A percentile compares a stretch with the other conserved stretches of the same genome.
Conservation (phyloP, 495 filamentous ascomycete genomes). For the Penicillium goetzii region DNA sequence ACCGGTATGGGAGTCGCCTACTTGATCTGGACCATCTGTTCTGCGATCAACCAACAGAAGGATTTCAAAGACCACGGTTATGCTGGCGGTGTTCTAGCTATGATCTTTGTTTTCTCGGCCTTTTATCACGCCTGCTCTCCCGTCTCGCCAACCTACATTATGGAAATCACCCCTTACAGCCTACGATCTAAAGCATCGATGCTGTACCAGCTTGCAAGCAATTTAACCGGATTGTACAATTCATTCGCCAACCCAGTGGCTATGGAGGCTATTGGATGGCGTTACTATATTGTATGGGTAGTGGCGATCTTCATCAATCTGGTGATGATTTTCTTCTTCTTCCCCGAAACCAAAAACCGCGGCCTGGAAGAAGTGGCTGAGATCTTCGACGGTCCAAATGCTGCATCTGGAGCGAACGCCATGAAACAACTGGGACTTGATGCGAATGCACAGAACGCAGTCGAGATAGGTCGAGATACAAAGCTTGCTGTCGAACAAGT, state of each 20-base stretch:
- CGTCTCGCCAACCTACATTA: slow-evolving; percentile 63
- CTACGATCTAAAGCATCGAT: slow-evolving; percentile 72
- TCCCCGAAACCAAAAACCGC: slow-evolving; percentile 65
- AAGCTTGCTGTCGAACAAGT: slow-evolving; percentile 15
- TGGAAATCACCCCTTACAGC: slow-evolving; percentile 69
- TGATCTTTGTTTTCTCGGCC: slow-evolving; percentile 45
- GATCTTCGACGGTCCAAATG: slow-evolving; percentile 63
- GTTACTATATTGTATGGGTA: slow-evolving; percentile 66
- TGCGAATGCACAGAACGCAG: slow-evolving; percentile 18
- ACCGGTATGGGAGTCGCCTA: slow-evolving; percentile 62
- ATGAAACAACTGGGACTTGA: slow-evolving; percentile 26
- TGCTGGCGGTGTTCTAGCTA: slow-evolving; percentile 61
- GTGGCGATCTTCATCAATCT: slow-evolving; percentile 62
- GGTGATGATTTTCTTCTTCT: slow-evolving; percentile 65
- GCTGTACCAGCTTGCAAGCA: slow-evolving; percentile 62
- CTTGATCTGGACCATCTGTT: slow-evolving; percentile 61
- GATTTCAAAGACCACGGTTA: slow-evolving; percentile 48
- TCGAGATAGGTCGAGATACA: slow-evolving; percentile 12
- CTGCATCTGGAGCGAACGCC: slow-evolving; percentile 35
- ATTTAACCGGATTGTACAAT: slow-evolving; percentile 54
- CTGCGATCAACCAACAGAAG: slow-evolving; percentile 55
- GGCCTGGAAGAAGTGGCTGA: slow-evolving; percentile 68
- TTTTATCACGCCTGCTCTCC: slow-evolving; percentile 54
- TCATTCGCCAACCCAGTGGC: slow-evolving; percentile 63
- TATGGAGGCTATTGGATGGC: slow-evolving; percentile 61